Evolutionary conservation across 2,329 filamentous ascomycete species (phyloP).

Genomic region (Penicillium sp.): DNA sequence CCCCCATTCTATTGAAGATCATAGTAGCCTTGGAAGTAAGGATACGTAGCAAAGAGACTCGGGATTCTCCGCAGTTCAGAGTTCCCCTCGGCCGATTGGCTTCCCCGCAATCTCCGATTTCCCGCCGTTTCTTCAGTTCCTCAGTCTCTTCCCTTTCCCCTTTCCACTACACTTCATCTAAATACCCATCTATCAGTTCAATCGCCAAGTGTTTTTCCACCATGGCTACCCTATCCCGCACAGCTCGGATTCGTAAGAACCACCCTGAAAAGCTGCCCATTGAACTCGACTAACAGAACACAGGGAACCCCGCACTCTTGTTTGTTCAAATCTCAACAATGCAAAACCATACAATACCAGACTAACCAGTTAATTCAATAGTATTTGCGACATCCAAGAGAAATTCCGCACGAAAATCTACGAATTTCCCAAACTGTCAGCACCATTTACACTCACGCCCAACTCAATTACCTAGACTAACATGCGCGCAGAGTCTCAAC

Average conservation of each 20-base stretch:
- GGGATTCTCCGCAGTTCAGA: neutral
- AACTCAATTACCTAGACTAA: neutral
- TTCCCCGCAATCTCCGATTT: conserved; percentile 23
- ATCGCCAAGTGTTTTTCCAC: neutral
- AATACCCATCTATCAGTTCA: neutral
- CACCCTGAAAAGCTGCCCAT: neutral
- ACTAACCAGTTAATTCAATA: conserved; percentile 38
- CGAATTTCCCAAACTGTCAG: conserved; percentile 77
- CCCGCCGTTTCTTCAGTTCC: conserved; percentile 8
- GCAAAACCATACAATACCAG: neutral
- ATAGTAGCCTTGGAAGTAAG: neutral
- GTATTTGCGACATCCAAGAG: conserved; percentile 92
- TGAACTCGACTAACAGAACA: neutral
- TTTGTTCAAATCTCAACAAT: conserved; percentile 27
- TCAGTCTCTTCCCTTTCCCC: neutral
- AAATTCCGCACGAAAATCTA: conserved; percentile 83
- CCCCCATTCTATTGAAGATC: neutral
- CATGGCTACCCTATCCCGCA: conserved; percentile 10
- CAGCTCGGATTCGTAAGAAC: conserved; percentile 3
- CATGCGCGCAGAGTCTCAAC: conserved; percentile 58
- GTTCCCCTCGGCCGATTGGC: conserved; percentile 12
- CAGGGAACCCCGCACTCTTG: conserved; percentile 51
- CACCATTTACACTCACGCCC: conserved; percentile 28
- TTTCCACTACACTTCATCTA: neutral
- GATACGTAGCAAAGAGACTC: neutral